phyloP scores from a whole-genome alignment of 441 rosid genomes.

The Adansonia grandidieri region DNA sequence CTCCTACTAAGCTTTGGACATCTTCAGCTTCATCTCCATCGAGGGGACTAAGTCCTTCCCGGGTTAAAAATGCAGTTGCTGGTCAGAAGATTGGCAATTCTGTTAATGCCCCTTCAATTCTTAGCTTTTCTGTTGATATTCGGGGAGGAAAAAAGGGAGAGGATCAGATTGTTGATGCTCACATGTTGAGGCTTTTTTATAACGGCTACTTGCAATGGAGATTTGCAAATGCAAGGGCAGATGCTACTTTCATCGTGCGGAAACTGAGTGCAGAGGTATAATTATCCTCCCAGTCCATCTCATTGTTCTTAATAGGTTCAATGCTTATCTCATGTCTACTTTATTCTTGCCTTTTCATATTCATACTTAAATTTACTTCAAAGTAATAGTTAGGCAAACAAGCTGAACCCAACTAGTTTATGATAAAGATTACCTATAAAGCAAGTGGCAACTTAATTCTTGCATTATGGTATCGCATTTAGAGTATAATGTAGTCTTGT shows the following conservation, averaged over 20 bases:
- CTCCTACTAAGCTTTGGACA: constrained; percentile 71
- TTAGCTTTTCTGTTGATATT: constrained; percentile 68
- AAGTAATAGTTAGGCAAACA: constrained; percentile 1
- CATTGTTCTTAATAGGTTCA: neutral
- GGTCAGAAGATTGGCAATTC: constrained; percentile 42
- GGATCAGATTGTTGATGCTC: constrained; percentile 63
- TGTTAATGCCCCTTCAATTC: constrained; percentile 57
- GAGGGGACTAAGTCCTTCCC: constrained; percentile 62
- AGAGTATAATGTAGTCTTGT: neutral
- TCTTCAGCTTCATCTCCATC: constrained; percentile 48
- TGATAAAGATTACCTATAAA: constrained; percentile 8
- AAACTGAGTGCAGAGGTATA: constrained; percentile 62
- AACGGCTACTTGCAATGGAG: constrained; percentile 70
- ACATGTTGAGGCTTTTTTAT: constrained; percentile 69
- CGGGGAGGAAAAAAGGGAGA: constrained; percentile 72
- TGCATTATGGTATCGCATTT: neutral
- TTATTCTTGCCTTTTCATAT: neutral
- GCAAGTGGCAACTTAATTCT: constrained; percentile 15
- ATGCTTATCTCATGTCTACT: neutral
- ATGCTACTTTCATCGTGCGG: constrained; percentile 59
- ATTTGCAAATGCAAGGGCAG: constrained; percentile 68
- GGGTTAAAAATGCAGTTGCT: constrained; percentile 52
- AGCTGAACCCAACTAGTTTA: constrained; percentile 6
- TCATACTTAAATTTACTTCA: neutral
- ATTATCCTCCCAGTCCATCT: neutral